Conservation (phyloP, 1,139 yeast species). For the Candida buenavistaensis region DNA sequence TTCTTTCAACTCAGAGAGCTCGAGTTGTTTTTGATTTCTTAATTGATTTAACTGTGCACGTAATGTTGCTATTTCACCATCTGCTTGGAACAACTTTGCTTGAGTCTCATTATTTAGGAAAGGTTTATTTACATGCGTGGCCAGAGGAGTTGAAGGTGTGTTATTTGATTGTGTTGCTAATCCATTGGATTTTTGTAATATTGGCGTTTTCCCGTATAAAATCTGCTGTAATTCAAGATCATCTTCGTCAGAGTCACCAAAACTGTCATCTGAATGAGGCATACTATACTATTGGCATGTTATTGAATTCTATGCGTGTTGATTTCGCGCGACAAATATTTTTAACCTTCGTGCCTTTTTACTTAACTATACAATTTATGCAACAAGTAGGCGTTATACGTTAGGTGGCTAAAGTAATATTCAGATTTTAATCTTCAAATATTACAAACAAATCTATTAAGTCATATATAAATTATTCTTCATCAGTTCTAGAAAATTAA, state of each 20-base stretch:
- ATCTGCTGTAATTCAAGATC: conserved; percentile 29
- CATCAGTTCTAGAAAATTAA: too few relatives aligned
- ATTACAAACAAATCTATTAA: too few relatives aligned
- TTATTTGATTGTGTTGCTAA: conserved; percentile 7
- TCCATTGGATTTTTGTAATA: conserved; percentile 5
- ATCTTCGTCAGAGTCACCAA: conserved; percentile 39
- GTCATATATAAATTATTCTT: too few relatives aligned
- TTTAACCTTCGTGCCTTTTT: too few relatives aligned
- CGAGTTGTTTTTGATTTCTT: conserved; percentile 44
- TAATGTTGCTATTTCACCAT: conserved; percentile 77
- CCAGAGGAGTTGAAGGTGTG: conserved; percentile 9
- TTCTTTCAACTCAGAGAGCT: conserved; percentile 41
- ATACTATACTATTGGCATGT: too few relatives aligned
- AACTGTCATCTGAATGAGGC: too few relatives aligned
- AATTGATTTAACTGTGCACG: conserved; percentile 60
- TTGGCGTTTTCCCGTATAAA: conserved; percentile 9
- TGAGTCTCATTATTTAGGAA: conserved; percentile 16
- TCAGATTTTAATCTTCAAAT: too few relatives aligned
- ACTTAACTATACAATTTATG: too few relatives aligned
- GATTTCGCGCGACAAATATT: too few relatives aligned
- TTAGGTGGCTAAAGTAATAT: too few relatives aligned
- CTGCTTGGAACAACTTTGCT: conserved; percentile 47
- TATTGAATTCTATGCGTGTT: too few relatives aligned
- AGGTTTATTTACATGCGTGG: conserved; percentile 1
- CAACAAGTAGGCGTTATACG: too few relatives aligned